Percentiles rank a stretch among this genome's conserved stretches.
Conservation (phyloP, 2,329 filamentous ascomycete species). For the Diaporthe sp. region DNA sequence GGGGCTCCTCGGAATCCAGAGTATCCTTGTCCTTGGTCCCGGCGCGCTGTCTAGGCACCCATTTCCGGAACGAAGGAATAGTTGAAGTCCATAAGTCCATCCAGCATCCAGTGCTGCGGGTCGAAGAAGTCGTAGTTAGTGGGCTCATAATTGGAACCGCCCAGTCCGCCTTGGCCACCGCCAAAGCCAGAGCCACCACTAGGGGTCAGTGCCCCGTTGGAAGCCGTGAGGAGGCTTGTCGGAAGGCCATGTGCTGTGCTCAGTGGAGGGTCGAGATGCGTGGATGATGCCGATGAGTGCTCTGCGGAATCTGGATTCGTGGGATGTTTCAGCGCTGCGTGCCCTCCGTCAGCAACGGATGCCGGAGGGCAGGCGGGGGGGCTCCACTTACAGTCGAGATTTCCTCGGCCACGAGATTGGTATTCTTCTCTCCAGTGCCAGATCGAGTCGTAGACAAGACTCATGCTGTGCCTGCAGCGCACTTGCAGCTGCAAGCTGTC, state of each 20-base stretch:
- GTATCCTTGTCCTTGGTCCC: constrained; percentile 1
- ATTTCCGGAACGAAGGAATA: constrained; percentile 58
- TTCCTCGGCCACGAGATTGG: constrained; percentile 77
- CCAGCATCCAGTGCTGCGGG: constrained; percentile 93
- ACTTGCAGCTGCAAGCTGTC: constrained; percentile 84
- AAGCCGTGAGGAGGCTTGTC: constrained; percentile 61
- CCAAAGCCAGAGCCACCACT: constrained; percentile 60
- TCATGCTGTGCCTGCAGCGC: constrained; percentile 88
- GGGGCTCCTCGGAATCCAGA: not conserved
- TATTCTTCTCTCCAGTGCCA: constrained; percentile 89
- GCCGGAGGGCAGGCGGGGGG: constrained; percentile 34
- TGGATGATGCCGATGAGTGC: constrained; percentile 78
- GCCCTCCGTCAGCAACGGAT: constrained; percentile 40
- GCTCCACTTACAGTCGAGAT: constrained; percentile 74
- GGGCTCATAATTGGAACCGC: constrained; percentile 71
- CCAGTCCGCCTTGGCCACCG: constrained; percentile 61
- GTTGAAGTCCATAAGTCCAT: constrained; percentile 86
- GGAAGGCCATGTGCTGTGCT: constrained; percentile 65
- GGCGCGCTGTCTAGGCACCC: constrained; percentile 56
- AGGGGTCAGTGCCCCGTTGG: constrained; percentile 68
- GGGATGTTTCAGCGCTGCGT: constrained; percentile 82
- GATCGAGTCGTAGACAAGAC: constrained; percentile 85
- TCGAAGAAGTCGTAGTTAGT: constrained; percentile 90
- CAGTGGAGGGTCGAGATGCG: constrained; percentile 73
- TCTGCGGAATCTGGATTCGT: constrained; percentile 86